A percentile compares a stretch with the other conserved stretches of the same genome.
phyloP scores from a whole-genome alignment of 441 rosid genomes.

The Sinapis alba region DNA sequence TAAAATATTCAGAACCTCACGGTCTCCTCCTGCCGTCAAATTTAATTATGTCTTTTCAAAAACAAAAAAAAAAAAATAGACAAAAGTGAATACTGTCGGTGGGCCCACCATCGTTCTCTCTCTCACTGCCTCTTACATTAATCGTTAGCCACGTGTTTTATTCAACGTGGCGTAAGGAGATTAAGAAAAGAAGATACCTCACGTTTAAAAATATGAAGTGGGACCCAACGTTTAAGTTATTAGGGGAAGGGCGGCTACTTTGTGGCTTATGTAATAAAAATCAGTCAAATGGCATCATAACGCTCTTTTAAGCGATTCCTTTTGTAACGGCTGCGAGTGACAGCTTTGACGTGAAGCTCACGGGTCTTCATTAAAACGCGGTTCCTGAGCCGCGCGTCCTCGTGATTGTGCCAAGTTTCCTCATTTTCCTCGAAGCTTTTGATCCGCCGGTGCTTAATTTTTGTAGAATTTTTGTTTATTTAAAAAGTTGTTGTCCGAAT shows the following conservation, averaged over 20 bases:
- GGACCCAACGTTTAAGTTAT: background rate
- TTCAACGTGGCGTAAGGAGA: slow-evolving; percentile 10
- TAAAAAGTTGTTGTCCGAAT: background rate
- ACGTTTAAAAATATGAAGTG: background rate
- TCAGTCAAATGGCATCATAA: slow-evolving; percentile 13
- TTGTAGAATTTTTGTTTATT: background rate
- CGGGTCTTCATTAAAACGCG: slow-evolving; percentile 35
- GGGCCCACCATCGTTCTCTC: slow-evolving; percentile 21
- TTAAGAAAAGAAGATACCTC: background rate
- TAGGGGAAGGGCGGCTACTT: slow-evolving; percentile 22
- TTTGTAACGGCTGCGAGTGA: slow-evolving; percentile 15
- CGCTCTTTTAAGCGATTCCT: slow-evolving; percentile 13
- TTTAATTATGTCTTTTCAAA: background rate
- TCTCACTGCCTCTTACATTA: background rate
- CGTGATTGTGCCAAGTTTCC: slow-evolving; percentile 34
- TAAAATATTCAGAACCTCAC: slow-evolving; percentile 5
- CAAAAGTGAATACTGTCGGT: slow-evolving; percentile 23
- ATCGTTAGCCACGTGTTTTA: background rate
- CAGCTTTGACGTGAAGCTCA: slow-evolving; percentile 8
- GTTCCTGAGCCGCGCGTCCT: slow-evolving; percentile 40
- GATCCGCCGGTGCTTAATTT: slow-evolving; percentile 25
- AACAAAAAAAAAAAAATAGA: background rate
- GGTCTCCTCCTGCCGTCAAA: slow-evolving; percentile 37
- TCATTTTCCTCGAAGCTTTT: background rate
- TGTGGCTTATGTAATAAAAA: slow-evolving; percentile 4